A percentile compares a stretch with the other conserved stretches of the same genome.
phyloP scores from a whole-genome alignment of 441 rosid species.

The Jatropha podagrica region DNA sequence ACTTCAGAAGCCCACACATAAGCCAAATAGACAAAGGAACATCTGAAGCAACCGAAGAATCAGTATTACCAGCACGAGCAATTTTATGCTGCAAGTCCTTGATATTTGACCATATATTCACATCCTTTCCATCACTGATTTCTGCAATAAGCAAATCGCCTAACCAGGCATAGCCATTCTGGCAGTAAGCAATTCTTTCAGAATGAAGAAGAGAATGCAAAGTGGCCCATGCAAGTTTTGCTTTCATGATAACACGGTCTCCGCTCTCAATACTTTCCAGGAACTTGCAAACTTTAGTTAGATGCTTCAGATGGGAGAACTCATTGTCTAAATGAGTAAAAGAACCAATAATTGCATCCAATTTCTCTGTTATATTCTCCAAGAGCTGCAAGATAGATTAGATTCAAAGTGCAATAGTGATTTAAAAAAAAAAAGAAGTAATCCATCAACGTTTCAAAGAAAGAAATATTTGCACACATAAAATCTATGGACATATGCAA shows the following conservation, averaged over 20 bases:
- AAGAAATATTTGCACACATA: background rate
- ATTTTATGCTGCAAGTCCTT: constrained; percentile 69
- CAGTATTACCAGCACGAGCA: constrained; percentile 63
- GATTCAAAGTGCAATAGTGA: constrained; percentile 16
- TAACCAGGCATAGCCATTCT: constrained; percentile 94
- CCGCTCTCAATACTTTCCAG: constrained; percentile 51
- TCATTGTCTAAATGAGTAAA: constrained; percentile 92
- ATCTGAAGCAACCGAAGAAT: constrained; percentile 65
- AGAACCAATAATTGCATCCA: constrained; percentile 73
- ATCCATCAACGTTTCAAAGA: background rate
- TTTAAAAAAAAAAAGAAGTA: background rate
- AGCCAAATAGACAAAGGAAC: constrained; percentile 84
- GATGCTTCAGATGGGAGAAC: constrained; percentile 76
- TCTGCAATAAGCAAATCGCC: constrained; percentile 93
- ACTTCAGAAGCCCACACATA: constrained; percentile 93
- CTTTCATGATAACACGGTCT: constrained; percentile 43
- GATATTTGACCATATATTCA: constrained; percentile 71
- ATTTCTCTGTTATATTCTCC: constrained; percentile 78
- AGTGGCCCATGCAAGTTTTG: constrained; percentile 82
- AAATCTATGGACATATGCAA: background rate
- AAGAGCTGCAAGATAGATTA: constrained; percentile 61
- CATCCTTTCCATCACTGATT: constrained; percentile 71
- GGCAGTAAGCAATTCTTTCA: constrained; percentile 74
- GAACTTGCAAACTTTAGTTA: constrained; percentile 74
- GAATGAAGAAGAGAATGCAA: constrained; percentile 99